These are phyloP conservation scores for Aspergillus piperis DNA, from an alignment of 2,329 filamentous ascomycete genomes.

Conservation along the genomic window DNA sequence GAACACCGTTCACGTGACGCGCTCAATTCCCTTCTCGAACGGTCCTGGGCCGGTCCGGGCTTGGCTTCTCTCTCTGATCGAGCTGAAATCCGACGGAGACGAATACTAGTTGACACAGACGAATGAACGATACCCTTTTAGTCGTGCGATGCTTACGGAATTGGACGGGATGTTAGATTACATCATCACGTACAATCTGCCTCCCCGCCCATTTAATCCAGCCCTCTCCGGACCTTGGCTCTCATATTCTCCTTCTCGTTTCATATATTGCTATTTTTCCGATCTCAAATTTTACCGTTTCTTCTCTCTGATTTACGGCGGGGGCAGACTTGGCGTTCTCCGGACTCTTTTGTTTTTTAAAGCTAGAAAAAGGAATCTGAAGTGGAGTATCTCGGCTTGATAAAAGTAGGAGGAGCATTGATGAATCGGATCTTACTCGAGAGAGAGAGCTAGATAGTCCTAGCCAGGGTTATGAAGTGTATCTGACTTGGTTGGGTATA, in stretches of 20 bases:
- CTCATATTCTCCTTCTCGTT: background rate
- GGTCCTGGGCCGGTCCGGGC: slow-evolving; percentile 4
- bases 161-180: background rate
- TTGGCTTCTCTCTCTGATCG: slow-evolving; percentile 1
- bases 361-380: slow-evolving; percentile 8
- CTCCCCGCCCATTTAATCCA: no score
- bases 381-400: background rate
- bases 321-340: slow-evolving; percentile 15
- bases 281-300: background rate
- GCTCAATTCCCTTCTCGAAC: slow-evolving; percentile 7
- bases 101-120: slow-evolving; percentile 27
- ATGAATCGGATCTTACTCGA: background rate
- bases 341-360: slow-evolving; percentile 1
- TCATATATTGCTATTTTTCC: background rate
- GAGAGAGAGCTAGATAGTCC: background rate
- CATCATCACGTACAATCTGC: background rate
- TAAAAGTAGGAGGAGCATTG: background rate
- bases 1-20: slow-evolving; percentile 32
- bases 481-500: background rate
- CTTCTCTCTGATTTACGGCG: slow-evolving; percentile 7
- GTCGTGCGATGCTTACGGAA: background rate
- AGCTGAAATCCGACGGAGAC: slow-evolving; percentile 15
- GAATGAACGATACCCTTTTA: slow-evolving; percentile 29
- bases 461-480: background rate
- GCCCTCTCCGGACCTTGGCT: background rate